phyloP scores from a whole-genome alignment of 768 basidiomycete genomes.

The Tulasnella sp. region DNA sequence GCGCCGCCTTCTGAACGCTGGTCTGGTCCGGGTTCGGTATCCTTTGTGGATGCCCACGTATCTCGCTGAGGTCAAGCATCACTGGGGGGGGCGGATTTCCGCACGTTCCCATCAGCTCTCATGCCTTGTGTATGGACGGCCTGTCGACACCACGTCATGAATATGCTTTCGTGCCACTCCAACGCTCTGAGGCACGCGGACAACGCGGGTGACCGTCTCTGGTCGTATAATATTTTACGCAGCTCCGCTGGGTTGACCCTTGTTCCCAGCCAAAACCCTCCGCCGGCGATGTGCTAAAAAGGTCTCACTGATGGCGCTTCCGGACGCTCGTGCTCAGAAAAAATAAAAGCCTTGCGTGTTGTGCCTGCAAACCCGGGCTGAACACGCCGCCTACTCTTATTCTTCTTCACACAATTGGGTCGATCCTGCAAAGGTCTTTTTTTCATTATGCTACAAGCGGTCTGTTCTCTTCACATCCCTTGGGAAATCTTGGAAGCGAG shows the following conservation, averaged over 20 bases:
- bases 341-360: background rate
- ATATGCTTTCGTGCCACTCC: background rate
- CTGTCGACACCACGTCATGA: background rate
- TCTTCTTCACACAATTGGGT: slow-evolving; percentile 4
- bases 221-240: background rate
- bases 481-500: background rate
- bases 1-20: background rate
- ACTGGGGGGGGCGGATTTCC: background rate
- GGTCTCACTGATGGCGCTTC: background rate
- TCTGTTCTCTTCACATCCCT: background rate
- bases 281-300: background rate
- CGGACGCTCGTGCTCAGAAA: background rate
- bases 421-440: background rate
- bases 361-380: background rate
- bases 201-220: background rate
- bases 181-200: background rate
- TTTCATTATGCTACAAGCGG: background rate
- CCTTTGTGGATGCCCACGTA: background rate
- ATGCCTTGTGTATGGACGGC: background rate
- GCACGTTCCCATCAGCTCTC: background rate
- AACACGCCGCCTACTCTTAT: background rate
- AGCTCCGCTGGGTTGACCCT: background rate
- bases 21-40: background rate
- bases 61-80: background rate
- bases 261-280: background rate